Conservation (phyloP, 1,284 basidiomycete genomes). For the Entoloma clypeatum region DNA sequence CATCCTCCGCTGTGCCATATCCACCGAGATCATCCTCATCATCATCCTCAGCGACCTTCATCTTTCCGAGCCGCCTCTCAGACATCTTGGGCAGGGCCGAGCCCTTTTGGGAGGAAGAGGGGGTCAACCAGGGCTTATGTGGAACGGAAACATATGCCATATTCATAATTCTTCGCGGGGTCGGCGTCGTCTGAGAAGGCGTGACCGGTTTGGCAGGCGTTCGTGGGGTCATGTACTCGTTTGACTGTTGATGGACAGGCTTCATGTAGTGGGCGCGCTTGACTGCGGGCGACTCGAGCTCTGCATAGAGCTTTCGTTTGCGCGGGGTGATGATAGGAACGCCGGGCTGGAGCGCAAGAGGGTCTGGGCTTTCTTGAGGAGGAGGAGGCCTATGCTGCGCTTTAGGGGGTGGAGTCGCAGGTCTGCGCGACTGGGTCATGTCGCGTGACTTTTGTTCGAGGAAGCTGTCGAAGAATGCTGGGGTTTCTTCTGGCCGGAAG, state of each 20-base stretch:
- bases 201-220: constrained; percentile 4
- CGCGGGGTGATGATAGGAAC: constrained; percentile 41
- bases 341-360: constrained; percentile 37
- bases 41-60: constrained; percentile 32
- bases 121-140: constrained; percentile 45
- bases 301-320: constrained; percentile 42
- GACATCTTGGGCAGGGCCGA: constrained; percentile 28
- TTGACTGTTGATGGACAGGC: constrained; percentile 16
- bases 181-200: constrained; percentile 26
- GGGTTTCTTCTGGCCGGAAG: constrained; percentile 55
- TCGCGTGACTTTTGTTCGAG: constrained; percentile 48
- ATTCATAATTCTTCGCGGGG: constrained; percentile 37
- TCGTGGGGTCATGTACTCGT: constrained; percentile 17
- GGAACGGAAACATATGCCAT: constrained; percentile 63
- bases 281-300: constrained; percentile 45
- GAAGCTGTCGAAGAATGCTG: constrained; percentile 59
- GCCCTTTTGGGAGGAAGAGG: constrained; percentile 35
- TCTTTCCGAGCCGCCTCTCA: constrained; percentile 24
- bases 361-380: constrained; percentile 44
- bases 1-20: constrained; percentile 54
- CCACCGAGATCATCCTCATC: constrained; percentile 53
- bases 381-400: constrained; percentile 11
- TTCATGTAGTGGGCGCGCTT: constrained; percentile 46
- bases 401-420: constrained; percentile 16
- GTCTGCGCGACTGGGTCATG: constrained; percentile 21